Evolutionary conservation across 805 yeast species (phyloP), one percentile per base, ranked within the genome.

Genomic region (Ogataea neopini): DNA sequence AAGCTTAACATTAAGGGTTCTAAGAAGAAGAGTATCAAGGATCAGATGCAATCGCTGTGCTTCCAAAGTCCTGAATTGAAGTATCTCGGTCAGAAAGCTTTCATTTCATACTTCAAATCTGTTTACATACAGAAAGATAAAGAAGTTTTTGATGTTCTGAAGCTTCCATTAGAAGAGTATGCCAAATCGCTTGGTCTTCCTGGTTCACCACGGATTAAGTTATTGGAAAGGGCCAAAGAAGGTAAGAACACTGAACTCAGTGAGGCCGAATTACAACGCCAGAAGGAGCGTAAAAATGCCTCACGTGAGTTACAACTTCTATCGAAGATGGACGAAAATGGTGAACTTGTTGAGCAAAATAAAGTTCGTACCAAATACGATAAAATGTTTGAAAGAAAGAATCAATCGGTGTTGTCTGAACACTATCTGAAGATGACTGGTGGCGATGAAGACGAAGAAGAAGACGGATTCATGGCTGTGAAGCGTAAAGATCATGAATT

Each of bases 81-180:
- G 67, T 92, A 94, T 63, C 72, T 94, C 59, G 99, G 94, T 1
- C 99, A 94, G 71, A 88, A 92, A 64, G 97, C 97, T 7, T 94
- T 94, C 60, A 87, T 91, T 36, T 88, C 98, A 8, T 94, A 94
- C 64, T 83, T 85, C 66, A 79, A 88, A 57, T 88, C 97, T 2
- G 78, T 94, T 5, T 84, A 84, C 62, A 73, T 94, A 40, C 97
- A 91, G 67, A 83, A 84, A 59, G 96, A 92, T 62, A 89, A 89
- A 65, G 86, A 83, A 32, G 83, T 91, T 10, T 94, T 94, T 70
- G 80, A 86, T 54, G 76, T 90, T 33, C 86, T 83, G 10, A 80
- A 81, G 40, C 63, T 92, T 3, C 95, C 96, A 2, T 70, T 84
- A 2, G 97, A 92, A 53, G 87, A 79, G 47, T 90, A 74, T 67